Evolutionary conservation across 805 yeast genomes (phyloP), one percentile per base, ranked within the genome.

Genomic region (Metschnikowia arizonensis): DNA sequence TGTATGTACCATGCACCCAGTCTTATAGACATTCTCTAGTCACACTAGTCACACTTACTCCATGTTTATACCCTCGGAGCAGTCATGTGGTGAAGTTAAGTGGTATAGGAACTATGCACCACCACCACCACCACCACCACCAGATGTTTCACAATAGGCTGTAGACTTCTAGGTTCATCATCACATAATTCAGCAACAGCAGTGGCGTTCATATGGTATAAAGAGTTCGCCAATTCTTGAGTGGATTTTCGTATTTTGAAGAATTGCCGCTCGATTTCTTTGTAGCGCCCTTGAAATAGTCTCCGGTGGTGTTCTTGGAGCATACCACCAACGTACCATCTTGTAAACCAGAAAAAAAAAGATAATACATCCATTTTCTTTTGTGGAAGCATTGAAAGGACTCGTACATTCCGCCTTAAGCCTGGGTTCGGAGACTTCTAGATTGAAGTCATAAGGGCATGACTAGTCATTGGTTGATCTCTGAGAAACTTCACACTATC

Each of bases 171-270:
- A n/a, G n/a, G n/a, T n/a, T 63, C 64, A 57, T 93, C 99, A 60
- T 93, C 97, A 63, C 99, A 93, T 29, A 79, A 75, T 64, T 93
- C 99, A 0, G 90, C 89, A 1, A 89, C 96, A 0, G 96, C 96
- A 1, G 99, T 93, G 28, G 79, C 57, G 45, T 81, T 77, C 50
- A 70, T 53, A 1, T 63, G 54, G 54, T 73, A 74, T 6, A 93
- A 66, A 1, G 64, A 62, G 30, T 57, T 54, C 0, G 88, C 97
- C 33, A 93, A 74, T 0, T 78, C 77, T 10, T 55, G 52, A 1
- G 72, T 49, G 3, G 75, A 59, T 7, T 73, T 60, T 0, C 76
- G 79, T 1, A 49, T 50, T 1, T 47, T 21, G 0, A 56, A 49
- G 32, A 93, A 65, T 50, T 87, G 95, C 12, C 49, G 46, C 40